These are phyloP conservation scores for Pilatotrama ljubarskyi DNA, from an alignment of 768 basidiomycete genomes.

Conservation along the genomic window DNA sequence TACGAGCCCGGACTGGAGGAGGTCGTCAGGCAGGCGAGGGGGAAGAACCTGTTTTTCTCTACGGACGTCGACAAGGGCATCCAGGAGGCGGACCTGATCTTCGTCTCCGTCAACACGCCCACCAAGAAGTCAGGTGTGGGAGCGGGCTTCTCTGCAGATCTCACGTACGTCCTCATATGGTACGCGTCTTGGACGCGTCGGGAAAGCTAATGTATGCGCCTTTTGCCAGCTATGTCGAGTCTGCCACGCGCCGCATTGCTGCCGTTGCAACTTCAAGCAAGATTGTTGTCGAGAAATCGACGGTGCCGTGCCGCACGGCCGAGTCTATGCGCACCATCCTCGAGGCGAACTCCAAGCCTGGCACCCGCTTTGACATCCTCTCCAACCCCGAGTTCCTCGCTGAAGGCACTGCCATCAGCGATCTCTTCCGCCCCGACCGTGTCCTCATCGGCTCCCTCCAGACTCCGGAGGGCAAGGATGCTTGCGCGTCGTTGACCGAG, in stretches of 20 bases:
- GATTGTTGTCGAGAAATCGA: slow-evolving; percentile 99
- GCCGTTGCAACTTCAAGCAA: slow-evolving; percentile 87
- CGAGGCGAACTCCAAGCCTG: slow-evolving; percentile 94
- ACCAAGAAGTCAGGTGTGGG: slow-evolving; percentile 98
- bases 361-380: slow-evolving; percentile 93
- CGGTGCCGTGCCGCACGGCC: slow-evolving; percentile 97
- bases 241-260: slow-evolving; percentile 95
- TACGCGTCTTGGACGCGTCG: not conserved
- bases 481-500: slow-evolving; percentile 71
- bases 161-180: slow-evolving; percentile 68
- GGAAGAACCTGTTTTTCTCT: slow-evolving; percentile 96
- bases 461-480: slow-evolving; percentile 79
- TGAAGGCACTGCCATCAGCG: slow-evolving; percentile 93
- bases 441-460: slow-evolving; percentile 97
- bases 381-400: slow-evolving; percentile 99
- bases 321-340: slow-evolving; percentile 99
- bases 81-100: slow-evolving; percentile 94
- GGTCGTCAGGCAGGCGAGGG: slow-evolving; percentile 84
- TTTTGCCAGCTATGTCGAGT: slow-evolving; percentile 83
- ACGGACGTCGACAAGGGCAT: slow-evolving; percentile 94
- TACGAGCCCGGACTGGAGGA: slow-evolving; percentile 96
- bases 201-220: not conserved
- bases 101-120: slow-evolving; percentile 98
- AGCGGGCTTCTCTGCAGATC: slow-evolving; percentile 96
- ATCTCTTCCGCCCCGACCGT: slow-evolving; percentile 89